Base-by-base conservation (phyloP, 129 eudicot species). In the Ambrosia artemisiifolia region DNA sequence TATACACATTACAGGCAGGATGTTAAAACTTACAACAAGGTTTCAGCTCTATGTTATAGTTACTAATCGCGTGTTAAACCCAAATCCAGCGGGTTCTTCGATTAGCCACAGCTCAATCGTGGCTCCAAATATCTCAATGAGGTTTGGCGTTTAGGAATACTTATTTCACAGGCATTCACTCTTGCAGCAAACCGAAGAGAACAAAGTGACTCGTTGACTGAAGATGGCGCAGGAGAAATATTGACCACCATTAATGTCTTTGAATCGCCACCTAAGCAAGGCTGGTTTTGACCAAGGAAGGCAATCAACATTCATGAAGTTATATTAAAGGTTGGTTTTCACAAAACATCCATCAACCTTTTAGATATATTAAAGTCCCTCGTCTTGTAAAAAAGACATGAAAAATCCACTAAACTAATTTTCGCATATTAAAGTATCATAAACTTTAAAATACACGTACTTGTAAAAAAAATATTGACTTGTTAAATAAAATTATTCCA, bases 191-290 rank as follows among this genome's bases (percentile, higher is more conserved):
- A 90, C 50, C 95, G 65, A 14, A 90, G 96, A 3, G 98, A 93
- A 76, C 96, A 89, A 48, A 93, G 92, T 30, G 98, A 87, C 78
- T 93, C 98, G 3, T 80, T 82, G 4, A 81, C 85, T 0, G 96
- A 93, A 5, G 96, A 62, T 30, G 87, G 89, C 46, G 89, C 92
- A 0, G 96, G 98, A 11, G 98, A 87, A 3, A 93, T 75, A n/a
- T 93, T 93, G 12, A 87, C 98, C 73, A 93, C 83, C 96, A 93
- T 89, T 83, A 93, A 71, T 1, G 96, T 89, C 86, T 93, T 93
- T 11, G 98, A 93, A 69, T 93, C 98, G 14, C 98, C 98, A 61
- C 98, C 96, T 76, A 93, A 80, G 81, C 98, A 93, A 73, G 98
- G 96, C 98, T 93, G 96, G 50, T 57, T 32, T 75, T 70, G 59